Base-by-base conservation (phyloP, 2,329 filamentous ascomycete genomes). In the Colletotrichum chlorophyti region DNA sequence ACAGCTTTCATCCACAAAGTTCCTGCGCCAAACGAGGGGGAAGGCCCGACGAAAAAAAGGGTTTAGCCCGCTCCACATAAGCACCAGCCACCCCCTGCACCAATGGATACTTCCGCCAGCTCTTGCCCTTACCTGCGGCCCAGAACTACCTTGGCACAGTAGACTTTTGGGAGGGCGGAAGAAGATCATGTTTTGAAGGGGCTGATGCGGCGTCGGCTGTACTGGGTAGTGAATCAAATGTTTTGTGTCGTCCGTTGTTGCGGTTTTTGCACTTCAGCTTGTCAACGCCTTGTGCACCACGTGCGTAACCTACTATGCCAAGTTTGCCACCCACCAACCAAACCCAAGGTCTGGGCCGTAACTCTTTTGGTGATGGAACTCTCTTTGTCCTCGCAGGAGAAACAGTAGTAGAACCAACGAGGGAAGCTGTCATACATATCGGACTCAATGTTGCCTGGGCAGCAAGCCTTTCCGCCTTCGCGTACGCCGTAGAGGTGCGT, bases 31-130 rank as follows among this genome's bases (percentile, higher is more conserved):
- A 45, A 49, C 37, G 46, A 43, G 42, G 53, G 54, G 43, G 43
- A 45, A 42, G 11, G 23, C n/a, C n/a, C 21, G 15, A 38, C 12
- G 15, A 32, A 29, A 12, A 37, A 24, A 54, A n/a, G 14, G 42
- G 55, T 19, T 54, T 42, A 38, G 50, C 50, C 32, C 15, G n/a
- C 32, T 19, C 48, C 41, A 40, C 53, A 12, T 11, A 26, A 29
- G n/a, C 40, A 17, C 54, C 48, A 53, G 54, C 54, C 49, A 53
- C 54, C 54, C 49, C 54, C 49, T 53, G 49, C 49, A 58, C 54
- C 41, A 47, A 14, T 53, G n/a, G 26, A 23, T 34, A n/a, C 53
- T 47, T 53, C 43, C 53, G 27, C 37, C 31, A 10, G 23, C 29
- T 41, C 7, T 14, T 40, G 35, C 26, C 24, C 17, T 31, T 9